Base-by-base conservation (phyloP, 2,329 filamentous ascomycete genomes). In the Colletotrichum cuscutae region DNA sequence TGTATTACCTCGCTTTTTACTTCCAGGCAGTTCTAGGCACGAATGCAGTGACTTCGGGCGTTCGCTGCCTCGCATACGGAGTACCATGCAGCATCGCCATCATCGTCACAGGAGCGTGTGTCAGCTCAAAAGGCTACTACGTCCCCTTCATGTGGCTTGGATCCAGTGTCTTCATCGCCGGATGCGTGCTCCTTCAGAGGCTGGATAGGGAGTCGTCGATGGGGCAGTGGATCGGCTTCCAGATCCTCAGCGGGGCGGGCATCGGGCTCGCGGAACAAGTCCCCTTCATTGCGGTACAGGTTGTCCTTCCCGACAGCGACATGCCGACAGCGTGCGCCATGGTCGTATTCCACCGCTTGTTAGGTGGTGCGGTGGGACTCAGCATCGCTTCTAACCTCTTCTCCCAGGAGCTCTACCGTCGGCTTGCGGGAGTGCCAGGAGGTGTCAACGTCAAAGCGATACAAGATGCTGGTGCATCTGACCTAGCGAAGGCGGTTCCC, bases 271-370 rank as follows among this genome's bases (percentile, higher is more conserved):
- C 60, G 15, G 32, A 53, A 28, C 73, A 75, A 49, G 65, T 75
- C 56, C 62, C 71, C 26, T 62, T 75, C 15, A 22, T 74, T 26
- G 73, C 73, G 32, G 71, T 75, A 13, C 59, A 75, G 42, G 67
- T 71, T 52, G 66, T 76, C 32, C 66, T 76, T 60, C n/a, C 24
- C 24, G 57, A 71, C 28, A 46, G 22, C 28, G 61, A 64, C 46
- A 42, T 64, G 61, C 61, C 61, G 19, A 54, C 61, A 1, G 61
- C 28, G 4, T 42, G 28, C 12, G 61, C 35, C 2, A 52, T 64
- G 28, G 46, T 64, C 26, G 35, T 64, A 3, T 64, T 54, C 19
- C 35, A 26, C 19, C 61, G 35, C 3, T 15, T 64, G 1, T 46
- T 64, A 7, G 61, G 61, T 19, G 61, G 61, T 22, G 61, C 61